Evolutionary conservation across 495 filamentous ascomycete genomes (phyloP).

Genomic region (Aspergillus ellipticus): DNA sequence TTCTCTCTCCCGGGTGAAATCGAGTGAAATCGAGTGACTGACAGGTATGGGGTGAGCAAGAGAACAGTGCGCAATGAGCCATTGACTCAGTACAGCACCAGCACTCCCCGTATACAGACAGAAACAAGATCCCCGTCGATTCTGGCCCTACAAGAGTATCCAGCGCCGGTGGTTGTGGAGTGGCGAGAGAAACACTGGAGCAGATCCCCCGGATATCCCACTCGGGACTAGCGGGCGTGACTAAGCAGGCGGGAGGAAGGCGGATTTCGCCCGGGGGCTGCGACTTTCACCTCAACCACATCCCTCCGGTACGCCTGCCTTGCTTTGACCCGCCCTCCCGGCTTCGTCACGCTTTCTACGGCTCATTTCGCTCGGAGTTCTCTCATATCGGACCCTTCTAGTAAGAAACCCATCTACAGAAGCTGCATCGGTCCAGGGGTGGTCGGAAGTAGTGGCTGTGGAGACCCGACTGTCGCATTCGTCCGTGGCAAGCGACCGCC

Average conservation of each 20-base stretch:
- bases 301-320: conserved; percentile 26
- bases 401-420: conserved; percentile 11
- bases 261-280: conserved; percentile 40
- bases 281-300: conserved; percentile 42
- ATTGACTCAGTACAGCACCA: too few relatives aligned
- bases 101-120: too few relatives aligned
- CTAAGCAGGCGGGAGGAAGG: conserved; percentile 35
- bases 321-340: conserved; percentile 10
- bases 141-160: too few relatives aligned
- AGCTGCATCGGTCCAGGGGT: conserved; percentile 5
- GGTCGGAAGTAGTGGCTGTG: conserved; percentile 12
- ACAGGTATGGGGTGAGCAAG: too few relatives aligned
- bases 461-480: conserved; percentile 18
- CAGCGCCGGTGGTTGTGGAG: too few relatives aligned
- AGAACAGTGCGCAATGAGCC: too few relatives aligned
- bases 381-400: not conserved
- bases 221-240: conserved; percentile 25
- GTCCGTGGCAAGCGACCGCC: conserved; percentile 21
- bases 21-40: too few relatives aligned
- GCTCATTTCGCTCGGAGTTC: not conserved
- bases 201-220: conserved; percentile 4
- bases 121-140: too few relatives aligned
- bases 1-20: too few relatives aligned
- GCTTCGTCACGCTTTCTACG: not conserved
- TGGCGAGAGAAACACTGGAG: not conserved